These are phyloP conservation scores for Arthrobotrys megalospora DNA, from an alignment of 2,329 filamentous ascomycete genomes.

Conservation along the genomic window DNA sequence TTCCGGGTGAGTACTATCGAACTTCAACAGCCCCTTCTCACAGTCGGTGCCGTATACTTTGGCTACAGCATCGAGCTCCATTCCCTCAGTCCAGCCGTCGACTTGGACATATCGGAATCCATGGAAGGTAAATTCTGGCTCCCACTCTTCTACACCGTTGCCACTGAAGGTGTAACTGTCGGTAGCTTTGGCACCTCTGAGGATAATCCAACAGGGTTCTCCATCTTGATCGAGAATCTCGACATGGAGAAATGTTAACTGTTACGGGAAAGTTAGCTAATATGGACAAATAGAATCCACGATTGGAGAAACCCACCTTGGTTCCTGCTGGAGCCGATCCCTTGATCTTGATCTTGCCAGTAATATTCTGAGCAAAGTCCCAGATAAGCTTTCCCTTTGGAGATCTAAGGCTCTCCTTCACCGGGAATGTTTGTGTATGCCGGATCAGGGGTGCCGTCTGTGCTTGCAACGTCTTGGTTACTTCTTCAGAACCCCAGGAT, in stretches of 20 bases:
- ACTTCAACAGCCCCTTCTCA: constrained; percentile 71
- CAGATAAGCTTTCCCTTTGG: constrained; percentile 37
- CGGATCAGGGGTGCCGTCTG: constrained; percentile 47
- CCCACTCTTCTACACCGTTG: constrained; percentile 65
- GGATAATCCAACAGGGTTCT: constrained; percentile 39
- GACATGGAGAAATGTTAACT: constrained; percentile 46
- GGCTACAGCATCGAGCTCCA: constrained; percentile 64
- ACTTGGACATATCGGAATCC: constrained; percentile 72
- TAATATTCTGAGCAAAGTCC: constrained; percentile 54
- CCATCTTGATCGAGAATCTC: constrained; percentile 47
- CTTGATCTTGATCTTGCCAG: constrained; percentile 45
- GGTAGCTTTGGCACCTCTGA: constrained; percentile 43
- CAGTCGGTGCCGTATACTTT: constrained; percentile 71
- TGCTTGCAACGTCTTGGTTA: constrained; percentile 34
- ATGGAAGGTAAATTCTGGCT: constrained; percentile 72
- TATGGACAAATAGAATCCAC: not conserved
- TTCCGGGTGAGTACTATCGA: constrained; percentile 71
- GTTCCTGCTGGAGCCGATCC: constrained; percentile 50
- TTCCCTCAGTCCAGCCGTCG: constrained; percentile 67
- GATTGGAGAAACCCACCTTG: not conserved
- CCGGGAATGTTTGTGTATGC: constrained; percentile 25
- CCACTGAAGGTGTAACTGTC: constrained; percentile 55
- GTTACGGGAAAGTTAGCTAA: not conserved
- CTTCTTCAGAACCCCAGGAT: constrained; percentile 22
- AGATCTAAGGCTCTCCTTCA: constrained; percentile 29